Percentiles rank a stretch among this genome's conserved stretches.
These are phyloP conservation scores for Fusarium sp. DNA, from an alignment of 2,329 filamentous ascomycete species.

Conservation along the genomic window DNA sequence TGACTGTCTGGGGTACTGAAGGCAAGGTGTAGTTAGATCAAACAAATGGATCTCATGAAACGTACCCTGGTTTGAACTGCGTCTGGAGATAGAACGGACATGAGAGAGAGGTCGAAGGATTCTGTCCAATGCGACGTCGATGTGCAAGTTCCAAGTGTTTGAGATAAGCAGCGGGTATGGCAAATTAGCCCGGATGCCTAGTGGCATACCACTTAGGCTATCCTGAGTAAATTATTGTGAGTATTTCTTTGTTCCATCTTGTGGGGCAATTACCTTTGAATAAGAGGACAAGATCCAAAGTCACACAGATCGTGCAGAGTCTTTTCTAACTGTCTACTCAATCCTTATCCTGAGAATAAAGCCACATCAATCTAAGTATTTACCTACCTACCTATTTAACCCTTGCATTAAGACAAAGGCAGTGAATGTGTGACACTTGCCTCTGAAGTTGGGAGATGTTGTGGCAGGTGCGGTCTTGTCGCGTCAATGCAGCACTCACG, in stretches of 20 bases:
- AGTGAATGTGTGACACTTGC: neutral
- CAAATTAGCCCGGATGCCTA: neutral
- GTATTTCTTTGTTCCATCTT: neutral
- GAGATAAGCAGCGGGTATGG: neutral
- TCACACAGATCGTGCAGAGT: neutral
- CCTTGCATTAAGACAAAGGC: neutral
- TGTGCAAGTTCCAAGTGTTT: neutral
- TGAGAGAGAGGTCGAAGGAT: neutral
- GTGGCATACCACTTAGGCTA: neutral
- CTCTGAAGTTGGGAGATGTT: neutral
- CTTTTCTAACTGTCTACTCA: neutral
- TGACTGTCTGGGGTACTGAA: neutral
- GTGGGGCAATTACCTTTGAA: neutral
- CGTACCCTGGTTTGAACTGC: neutral
- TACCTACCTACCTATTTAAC: neutral
- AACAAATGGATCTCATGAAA: conserved; percentile 2
- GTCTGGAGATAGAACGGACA: conserved; percentile 14
- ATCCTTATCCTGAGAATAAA: neutral
- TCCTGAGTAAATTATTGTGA: neutral
- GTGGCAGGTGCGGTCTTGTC: neutral
- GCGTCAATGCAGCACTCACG: conserved; percentile 19
- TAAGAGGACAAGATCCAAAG: neutral
- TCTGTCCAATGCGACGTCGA: neutral
- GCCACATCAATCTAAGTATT: neutral
- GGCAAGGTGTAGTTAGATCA: neutral